These are phyloP conservation scores for Clathrus columnatus DNA, from an alignment of 768 basidiomycete genomes.

Conservation along the genomic window DNA sequence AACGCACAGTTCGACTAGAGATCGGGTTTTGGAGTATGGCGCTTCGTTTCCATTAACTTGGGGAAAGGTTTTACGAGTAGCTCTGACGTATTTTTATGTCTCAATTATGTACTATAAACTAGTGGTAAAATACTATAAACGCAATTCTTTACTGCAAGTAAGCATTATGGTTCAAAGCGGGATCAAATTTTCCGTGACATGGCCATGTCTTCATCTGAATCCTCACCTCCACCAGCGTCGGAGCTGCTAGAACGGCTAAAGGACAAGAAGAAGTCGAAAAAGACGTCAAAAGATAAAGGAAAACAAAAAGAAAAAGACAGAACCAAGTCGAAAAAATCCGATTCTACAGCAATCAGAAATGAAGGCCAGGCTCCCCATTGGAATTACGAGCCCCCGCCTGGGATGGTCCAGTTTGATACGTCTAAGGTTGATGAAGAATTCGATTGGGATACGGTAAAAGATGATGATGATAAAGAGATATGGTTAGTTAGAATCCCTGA, in stretches of 20 bases:
- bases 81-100: too few relatives aligned
- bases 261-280: not conserved
- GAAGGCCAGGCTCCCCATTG: constrained; percentile 35
- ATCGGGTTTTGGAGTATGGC: constrained; percentile 84
- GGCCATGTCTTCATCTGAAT: not conserved
- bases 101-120: too few relatives aligned
- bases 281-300: not conserved
- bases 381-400: constrained; percentile 53
- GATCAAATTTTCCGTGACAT: not conserved
- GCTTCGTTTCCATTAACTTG: constrained; percentile 26
- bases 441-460: constrained; percentile 58
- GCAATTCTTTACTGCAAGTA: not conserved
- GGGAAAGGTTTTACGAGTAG: too few relatives aligned
- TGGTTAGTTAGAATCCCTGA: constrained; percentile 67
- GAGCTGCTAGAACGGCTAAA: too few relatives aligned
- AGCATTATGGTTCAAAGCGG: not conserved
- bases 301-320: not conserved
- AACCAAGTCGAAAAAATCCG: not conserved
- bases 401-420: constrained; percentile 39
- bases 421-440: constrained; percentile 37
- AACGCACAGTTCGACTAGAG: constrained; percentile 67
- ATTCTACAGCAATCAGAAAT: not conserved
- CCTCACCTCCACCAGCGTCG: not conserved
- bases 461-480: constrained; percentile 50
- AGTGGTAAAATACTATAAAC: too few relatives aligned